phyloP scores from a whole-genome alignment of 2,329 filamentous ascomycete species.

The Taxawa tesnikishii region DNA sequence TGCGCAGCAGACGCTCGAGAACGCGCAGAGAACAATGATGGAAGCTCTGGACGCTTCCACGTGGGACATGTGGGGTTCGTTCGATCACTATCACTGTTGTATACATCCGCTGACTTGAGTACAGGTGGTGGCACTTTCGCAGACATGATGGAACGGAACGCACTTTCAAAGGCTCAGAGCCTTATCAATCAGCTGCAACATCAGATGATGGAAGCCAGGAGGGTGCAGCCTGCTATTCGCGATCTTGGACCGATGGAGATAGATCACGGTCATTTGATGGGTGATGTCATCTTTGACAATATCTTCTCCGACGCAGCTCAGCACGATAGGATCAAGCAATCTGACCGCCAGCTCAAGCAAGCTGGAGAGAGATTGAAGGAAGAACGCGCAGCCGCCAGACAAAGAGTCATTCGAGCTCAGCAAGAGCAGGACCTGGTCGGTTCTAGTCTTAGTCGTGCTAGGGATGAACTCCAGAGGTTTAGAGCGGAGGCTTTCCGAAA shows the following conservation, averaged over 20 bases:
- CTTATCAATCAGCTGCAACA: conserved; percentile 26
- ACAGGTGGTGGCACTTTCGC: conserved; percentile 32
- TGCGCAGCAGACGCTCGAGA: neutral
- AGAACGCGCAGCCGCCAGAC: neutral
- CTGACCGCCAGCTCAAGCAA: conserved; percentile 11
- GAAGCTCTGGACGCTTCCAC: neutral
- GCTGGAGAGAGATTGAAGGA: conserved; percentile 2
- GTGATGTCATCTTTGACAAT: conserved; percentile 19
- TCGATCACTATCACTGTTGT: too few relatives aligned
- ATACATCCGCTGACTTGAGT: too few relatives aligned
- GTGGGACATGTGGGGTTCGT: neutral
- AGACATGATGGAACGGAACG: conserved; percentile 43
- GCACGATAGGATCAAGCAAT: conserved; percentile 15
- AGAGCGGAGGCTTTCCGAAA: neutral
- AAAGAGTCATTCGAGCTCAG: neutral
- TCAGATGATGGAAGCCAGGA: conserved; percentile 13
- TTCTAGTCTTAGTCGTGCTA: neutral
- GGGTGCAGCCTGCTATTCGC: conserved; percentile 13
- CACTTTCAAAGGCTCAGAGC: conserved; percentile 36
- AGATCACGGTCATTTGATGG: conserved; percentile 16
- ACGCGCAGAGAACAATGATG: neutral
- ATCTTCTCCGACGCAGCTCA: conserved; percentile 18
- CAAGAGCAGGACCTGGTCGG: neutral
- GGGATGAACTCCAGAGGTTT: neutral
- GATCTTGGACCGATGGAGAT: conserved; percentile 12